These are phyloP conservation scores for Brassica rapa DNA, from an alignment of 345 rosid genomes.

Conservation along the genomic window DNA sequence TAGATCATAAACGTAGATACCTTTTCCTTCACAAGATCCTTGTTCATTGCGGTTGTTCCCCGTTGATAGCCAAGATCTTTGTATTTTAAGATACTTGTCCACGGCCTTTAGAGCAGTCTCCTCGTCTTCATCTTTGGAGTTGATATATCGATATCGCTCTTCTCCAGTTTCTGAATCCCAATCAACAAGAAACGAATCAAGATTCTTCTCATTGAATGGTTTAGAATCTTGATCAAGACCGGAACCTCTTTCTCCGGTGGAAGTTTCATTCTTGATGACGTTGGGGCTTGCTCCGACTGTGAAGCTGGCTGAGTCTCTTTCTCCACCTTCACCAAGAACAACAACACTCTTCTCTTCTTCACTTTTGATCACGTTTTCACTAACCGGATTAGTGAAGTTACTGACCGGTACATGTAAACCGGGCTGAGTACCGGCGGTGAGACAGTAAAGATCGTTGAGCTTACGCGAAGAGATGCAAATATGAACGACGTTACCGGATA, in stretches of 20 bases:
- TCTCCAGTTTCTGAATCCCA: constrained; percentile 39
- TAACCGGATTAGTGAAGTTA: constrained; percentile 18
- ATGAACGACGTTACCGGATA: constrained; percentile 65
- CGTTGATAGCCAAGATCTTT: constrained; percentile 52
- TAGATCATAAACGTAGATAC: constrained; percentile 70
- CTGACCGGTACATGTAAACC: constrained; percentile 43
- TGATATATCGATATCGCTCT: constrained; percentile 27
- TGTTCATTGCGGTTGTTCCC: constrained; percentile 3
- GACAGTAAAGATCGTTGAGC: constrained; percentile 75
- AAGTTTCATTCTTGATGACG: constrained; percentile 22
- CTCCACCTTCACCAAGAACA: constrained; percentile 21
- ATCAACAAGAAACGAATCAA: constrained; percentile 18
- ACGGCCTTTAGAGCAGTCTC: constrained; percentile 47
- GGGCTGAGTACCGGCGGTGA: constrained; percentile 78
- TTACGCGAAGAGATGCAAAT: constrained; percentile 77
- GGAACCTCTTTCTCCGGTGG: background rate
- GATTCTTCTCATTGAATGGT: constrained; percentile 6
- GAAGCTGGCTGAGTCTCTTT: background rate
- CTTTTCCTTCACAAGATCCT: constrained; percentile 57
- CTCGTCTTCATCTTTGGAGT: constrained; percentile 39
- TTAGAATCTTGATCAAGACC: constrained; percentile 20
- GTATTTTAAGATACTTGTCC: constrained; percentile 51
- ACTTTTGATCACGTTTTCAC: constrained; percentile 24
- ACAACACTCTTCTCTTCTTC: constrained; percentile 17
- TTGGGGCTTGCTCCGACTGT: background rate